These are phyloP conservation scores for Eucalyptus victrix DNA, from an alignment of 345 rosid species.

Conservation along the genomic window DNA sequence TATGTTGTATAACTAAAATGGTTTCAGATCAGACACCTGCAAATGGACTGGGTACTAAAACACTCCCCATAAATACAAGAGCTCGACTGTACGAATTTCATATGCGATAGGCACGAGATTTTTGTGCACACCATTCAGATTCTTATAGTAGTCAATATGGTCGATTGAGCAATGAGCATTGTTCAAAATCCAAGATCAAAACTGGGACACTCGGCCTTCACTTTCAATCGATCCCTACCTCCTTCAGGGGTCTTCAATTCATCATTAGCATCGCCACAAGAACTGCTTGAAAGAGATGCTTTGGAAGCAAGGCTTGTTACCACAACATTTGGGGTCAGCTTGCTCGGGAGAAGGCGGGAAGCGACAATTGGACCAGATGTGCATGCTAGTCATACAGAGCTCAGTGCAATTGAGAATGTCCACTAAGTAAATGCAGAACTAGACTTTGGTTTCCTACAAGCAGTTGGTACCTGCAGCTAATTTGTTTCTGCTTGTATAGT, in stretches of 20 bases:
- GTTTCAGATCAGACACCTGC: not conserved
- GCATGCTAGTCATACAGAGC: too few species aligned
- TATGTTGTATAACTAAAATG: not conserved
- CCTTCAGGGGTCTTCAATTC: not conserved
- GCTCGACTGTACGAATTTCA: not conserved
- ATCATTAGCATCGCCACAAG: not conserved
- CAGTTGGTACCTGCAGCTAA: not conserved
- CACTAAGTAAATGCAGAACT: too few species aligned
- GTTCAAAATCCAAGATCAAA: too few species aligned
- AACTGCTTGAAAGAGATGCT: not conserved
- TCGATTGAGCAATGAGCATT: too few species aligned
- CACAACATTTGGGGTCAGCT: too few species aligned
- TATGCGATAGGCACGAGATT: too few species aligned
- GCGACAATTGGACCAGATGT: too few species aligned
- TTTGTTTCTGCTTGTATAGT: not conserved
- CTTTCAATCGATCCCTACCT: not conserved
- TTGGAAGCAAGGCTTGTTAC: not conserved
- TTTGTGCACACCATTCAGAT: accelerated
- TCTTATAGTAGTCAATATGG: too few species aligned
- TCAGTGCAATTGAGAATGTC: too few species aligned
- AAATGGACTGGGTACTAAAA: not conserved
- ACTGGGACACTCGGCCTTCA: too few species aligned
- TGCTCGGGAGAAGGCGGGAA: too few species aligned
- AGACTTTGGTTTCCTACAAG: not conserved
- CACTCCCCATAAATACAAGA: not conserved